A percentile compares a stretch with the other conserved stretches of the same genome.
phyloP scores from a whole-genome alignment of 768 basidiomycete genomes.

The Auriscalpium microsporum region DNA sequence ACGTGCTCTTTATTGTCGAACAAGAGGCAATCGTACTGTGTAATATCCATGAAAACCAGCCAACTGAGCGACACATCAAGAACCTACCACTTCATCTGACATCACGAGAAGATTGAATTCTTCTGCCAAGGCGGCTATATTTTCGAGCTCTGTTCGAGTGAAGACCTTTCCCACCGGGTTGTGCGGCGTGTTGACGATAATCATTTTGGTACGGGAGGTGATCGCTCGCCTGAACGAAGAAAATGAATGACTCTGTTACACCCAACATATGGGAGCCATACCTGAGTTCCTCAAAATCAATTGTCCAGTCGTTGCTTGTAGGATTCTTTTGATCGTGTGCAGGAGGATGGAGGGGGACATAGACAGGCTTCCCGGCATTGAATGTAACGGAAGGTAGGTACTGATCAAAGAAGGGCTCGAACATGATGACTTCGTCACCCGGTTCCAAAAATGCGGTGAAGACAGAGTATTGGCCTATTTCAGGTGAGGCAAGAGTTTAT shows the following conservation, averaged over 20 bases:
- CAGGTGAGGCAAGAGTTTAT: conserved; percentile 3
- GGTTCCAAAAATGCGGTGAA: conserved; percentile 86
- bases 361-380: conserved; percentile 89
- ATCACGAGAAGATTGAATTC: conserved; percentile 90
- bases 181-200: conserved; percentile 94
- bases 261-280: conserved; percentile 20
- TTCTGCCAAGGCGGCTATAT: conserved; percentile 80
- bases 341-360: conserved; percentile 94
- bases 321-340: conserved; percentile 34
- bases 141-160: conserved; percentile 69
- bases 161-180: conserved; percentile 99
- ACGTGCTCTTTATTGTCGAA: conserved; percentile 85
- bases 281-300: conserved; percentile 87
- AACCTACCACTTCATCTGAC: conserved; percentile 90
- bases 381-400: conserved; percentile 89
- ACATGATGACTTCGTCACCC: conserved; percentile 97
- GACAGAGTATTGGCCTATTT: conserved; percentile 83
- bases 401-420: conserved; percentile 98
- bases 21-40: conserved; percentile 89
- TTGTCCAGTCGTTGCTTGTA: conserved; percentile 74
- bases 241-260: conserved; percentile 1
- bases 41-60: not conserved
- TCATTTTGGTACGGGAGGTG: conserved; percentile 86
- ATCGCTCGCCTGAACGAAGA: conserved; percentile 54
- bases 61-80: not conserved